phyloP scores from a whole-genome alignment of 352 stramenopile genomes.

The Phytophthora ramorum region DNA sequence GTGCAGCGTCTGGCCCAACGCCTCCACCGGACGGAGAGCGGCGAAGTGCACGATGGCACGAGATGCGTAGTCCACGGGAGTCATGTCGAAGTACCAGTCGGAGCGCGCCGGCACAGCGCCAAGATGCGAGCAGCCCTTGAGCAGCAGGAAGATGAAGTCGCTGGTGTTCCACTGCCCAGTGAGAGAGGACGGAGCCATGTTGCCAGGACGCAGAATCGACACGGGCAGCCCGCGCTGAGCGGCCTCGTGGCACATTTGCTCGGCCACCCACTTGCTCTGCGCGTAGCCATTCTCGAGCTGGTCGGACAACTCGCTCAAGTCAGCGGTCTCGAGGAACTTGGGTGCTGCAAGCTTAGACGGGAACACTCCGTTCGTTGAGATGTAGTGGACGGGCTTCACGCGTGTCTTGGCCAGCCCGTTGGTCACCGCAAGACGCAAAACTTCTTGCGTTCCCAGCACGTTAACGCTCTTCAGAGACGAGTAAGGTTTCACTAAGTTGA shows the following conservation, averaged over 20 bases:
- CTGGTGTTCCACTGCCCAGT: constrained; percentile 85
- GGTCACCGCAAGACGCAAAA: constrained; percentile 87
- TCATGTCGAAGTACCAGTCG: constrained; percentile 91
- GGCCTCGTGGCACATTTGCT: constrained; percentile 87
- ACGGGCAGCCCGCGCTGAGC: constrained; percentile 82
- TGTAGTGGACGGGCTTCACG: constrained; percentile 90
- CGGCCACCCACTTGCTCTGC: constrained; percentile 93
- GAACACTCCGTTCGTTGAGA: constrained; percentile 94
- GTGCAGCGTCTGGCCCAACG: constrained; percentile 74
- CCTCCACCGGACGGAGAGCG: constrained; percentile 55
- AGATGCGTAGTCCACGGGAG: constrained; percentile 92
- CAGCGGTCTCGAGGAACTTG: constrained; percentile 55
- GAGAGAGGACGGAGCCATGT: constrained; percentile 80
- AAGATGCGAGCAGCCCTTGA: constrained; percentile 80
- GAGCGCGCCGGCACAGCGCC: constrained; percentile 61
- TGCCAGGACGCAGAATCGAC: constrained; percentile 89
- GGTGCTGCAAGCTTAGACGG: constrained; percentile 46
- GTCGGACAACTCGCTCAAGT: constrained; percentile 64
- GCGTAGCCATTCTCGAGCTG: constrained; percentile 85
- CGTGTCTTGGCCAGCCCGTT: constrained; percentile 79
- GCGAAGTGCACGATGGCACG: constrained; percentile 85
- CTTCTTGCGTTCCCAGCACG: constrained; percentile 90
- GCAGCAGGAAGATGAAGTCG: constrained; percentile 92
- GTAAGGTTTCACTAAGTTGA: constrained; percentile 94
- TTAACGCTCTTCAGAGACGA: constrained; percentile 88